phyloP scores from a whole-genome alignment of 129 eudicot species.

The Ambrosia artemisiifolia region DNA sequence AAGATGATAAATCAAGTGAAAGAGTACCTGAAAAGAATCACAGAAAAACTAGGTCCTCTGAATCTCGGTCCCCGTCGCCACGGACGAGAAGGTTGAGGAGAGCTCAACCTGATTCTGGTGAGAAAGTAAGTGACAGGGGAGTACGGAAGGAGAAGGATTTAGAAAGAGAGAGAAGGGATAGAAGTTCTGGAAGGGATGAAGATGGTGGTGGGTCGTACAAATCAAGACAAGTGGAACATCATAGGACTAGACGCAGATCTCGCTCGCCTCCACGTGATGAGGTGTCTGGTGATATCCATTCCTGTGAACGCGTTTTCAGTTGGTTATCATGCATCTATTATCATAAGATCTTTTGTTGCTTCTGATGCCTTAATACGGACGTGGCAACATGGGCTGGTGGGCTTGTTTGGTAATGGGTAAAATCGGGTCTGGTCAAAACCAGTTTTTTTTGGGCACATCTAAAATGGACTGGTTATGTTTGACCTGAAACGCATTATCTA shows the following conservation, averaged over 20 bases:
- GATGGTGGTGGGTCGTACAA: conserved; percentile 55
- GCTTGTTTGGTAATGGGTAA: background rate
- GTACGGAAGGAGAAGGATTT: conserved; percentile 46
- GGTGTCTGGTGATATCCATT: conserved; percentile 96
- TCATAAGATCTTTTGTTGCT: background rate
- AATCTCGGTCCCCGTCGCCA: conserved; percentile 65
- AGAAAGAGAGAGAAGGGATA: conserved; percentile 48
- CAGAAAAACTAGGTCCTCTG: conserved; percentile 39
- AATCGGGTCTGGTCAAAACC: background rate
- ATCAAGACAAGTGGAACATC: conserved; percentile 52
- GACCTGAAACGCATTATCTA: background rate
- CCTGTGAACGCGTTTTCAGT: conserved; percentile 7
- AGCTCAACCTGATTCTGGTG: conserved; percentile 52
- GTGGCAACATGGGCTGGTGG: background rate
- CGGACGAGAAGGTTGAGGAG: conserved; percentile 65
- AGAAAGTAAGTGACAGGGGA: conserved; percentile 48
- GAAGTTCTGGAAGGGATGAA: conserved; percentile 48
- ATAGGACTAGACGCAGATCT: conserved; percentile 54
- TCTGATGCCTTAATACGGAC: background rate
- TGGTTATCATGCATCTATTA: conserved; percentile 9
- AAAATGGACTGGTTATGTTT: background rate
- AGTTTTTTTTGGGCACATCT: background rate
- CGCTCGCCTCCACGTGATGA: conserved; percentile 76
- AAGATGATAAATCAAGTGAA: conserved; percentile 35
- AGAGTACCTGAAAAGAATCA: conserved; percentile 29